phyloP scores from a whole-genome alignment of 2,329 filamentous ascomycete species.

The Colletotrichum sp. region DNA sequence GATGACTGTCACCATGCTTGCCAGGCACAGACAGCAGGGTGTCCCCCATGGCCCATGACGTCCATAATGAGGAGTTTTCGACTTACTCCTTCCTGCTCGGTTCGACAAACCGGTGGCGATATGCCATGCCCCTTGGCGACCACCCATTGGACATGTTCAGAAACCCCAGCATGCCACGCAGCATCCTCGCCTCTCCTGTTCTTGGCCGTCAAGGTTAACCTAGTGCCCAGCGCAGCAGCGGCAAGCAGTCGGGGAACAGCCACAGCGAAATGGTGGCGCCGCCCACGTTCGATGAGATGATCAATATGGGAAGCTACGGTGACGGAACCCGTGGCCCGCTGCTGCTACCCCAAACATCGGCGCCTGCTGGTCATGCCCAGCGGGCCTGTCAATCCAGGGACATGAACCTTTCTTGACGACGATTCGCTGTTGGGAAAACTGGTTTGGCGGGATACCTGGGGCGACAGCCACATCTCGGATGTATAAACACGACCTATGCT shows the following conservation, averaged over 20 bases:
- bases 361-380: not conserved
- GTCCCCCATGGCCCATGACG: constrained; percentile 9
- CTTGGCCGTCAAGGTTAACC: not conserved
- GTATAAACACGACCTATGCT: not conserved
- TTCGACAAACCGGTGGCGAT: not conserved
- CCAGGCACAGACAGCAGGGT: not conserved
- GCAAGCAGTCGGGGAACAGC: not conserved
- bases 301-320: not conserved
- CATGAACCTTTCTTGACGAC: not conserved
- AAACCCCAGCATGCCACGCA: not conserved
- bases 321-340: not conserved
- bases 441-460: not conserved
- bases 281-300: not conserved
- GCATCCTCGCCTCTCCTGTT: not conserved
- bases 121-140: not conserved
- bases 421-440: not conserved
- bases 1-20: not conserved
- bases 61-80: not conserved
- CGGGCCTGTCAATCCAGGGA: not conserved
- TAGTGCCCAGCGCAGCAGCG: not conserved
- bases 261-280: not conserved
- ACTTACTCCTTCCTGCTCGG: not conserved
- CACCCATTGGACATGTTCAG: not conserved
- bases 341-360: not conserved
- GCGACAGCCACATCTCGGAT: not conserved